Evolutionary conservation across 768 basidiomycete genomes (phyloP).

Genomic region (Piloderma croceum): DNA sequence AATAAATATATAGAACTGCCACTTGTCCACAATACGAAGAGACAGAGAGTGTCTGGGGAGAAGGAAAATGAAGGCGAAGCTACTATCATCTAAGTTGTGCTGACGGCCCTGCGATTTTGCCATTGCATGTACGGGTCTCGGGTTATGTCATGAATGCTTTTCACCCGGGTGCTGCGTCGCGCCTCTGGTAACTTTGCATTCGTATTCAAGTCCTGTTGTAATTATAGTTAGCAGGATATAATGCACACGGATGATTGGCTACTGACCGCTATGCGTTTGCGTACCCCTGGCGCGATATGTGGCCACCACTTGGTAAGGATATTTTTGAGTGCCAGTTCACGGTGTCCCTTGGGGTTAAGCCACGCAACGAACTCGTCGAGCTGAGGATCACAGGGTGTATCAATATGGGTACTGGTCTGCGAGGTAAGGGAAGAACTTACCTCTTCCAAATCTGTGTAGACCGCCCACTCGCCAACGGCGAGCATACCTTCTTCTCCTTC

Average conservation of each 20-base stretch:
- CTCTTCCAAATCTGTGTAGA: slow-evolving; percentile 82
- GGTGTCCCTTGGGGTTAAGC: slow-evolving; percentile 88
- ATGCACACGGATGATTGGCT: neutral
- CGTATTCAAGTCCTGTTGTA: slow-evolving; percentile 66
- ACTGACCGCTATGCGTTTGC: slow-evolving; percentile 69
- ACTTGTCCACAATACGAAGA: too few relatives aligned
- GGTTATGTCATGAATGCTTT: slow-evolving; percentile 51
- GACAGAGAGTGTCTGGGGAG: too few relatives aligned
- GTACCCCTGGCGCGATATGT: slow-evolving; percentile 74
- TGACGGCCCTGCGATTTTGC: slow-evolving; percentile 73
- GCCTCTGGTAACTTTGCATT: slow-evolving; percentile 73
- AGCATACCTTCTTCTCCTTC: slow-evolving; percentile 77
- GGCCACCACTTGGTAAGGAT: slow-evolving; percentile 78
- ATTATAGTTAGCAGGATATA: slow-evolving; percentile 12
- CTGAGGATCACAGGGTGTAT: slow-evolving; percentile 33
- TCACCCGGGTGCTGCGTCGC: slow-evolving; percentile 67
- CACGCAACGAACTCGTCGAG: slow-evolving; percentile 79
- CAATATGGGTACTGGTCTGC: slow-evolving; percentile 8
- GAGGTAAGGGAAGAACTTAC: slow-evolving; percentile 37
- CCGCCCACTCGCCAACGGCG: slow-evolving; percentile 81
- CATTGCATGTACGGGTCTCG: slow-evolving; percentile 87
- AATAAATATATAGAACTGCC: too few relatives aligned
- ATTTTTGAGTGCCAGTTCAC: slow-evolving; percentile 78
- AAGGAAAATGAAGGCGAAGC: too few relatives aligned
- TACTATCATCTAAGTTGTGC: slow-evolving; percentile 21